phyloP scores from a whole-genome alignment of 495 filamentous ascomycete species.

The Physcia stellaris region DNA sequence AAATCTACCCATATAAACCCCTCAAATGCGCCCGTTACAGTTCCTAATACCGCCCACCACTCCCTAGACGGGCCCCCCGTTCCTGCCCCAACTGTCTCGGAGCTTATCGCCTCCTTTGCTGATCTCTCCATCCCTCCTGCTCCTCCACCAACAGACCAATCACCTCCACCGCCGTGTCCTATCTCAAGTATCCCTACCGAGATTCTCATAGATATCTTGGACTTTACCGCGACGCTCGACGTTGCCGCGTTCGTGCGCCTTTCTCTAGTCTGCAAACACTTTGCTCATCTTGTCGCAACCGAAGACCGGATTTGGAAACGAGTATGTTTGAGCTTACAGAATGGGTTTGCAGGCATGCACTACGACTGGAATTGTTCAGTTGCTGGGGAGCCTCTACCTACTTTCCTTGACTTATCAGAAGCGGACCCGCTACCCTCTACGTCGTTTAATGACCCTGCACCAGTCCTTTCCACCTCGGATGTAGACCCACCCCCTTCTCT shows the following conservation, averaged over 20 bases:
- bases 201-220: slow-evolving; percentile 61
- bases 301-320: slow-evolving; percentile 87
- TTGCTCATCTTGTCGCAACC: slow-evolving; percentile 71
- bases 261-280: slow-evolving; percentile 68
- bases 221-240: slow-evolving; percentile 59
- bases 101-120: slow-evolving; percentile 67
- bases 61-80: slow-evolving; percentile 37
- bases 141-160: slow-evolving; percentile 45
- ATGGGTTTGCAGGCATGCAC: slow-evolving; percentile 75
- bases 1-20: slow-evolving; percentile 39
- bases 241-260: slow-evolving; percentile 67
- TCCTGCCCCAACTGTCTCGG: slow-evolving; percentile 32
- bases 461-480: neutral
- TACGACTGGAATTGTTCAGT: slow-evolving; percentile 60
- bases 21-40: slow-evolving; percentile 37
- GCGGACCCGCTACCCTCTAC: slow-evolving; percentile 1
- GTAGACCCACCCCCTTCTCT: neutral
- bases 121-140: slow-evolving; percentile 46
- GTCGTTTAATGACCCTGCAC: too few species aligned
- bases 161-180: slow-evolving; percentile 58
- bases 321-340: slow-evolving; percentile 51
- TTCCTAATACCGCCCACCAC: slow-evolving; percentile 41
- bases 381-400: slow-evolving; percentile 41
- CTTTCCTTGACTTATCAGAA: slow-evolving; percentile 22
- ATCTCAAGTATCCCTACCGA: slow-evolving; percentile 69